These are phyloP conservation scores for Notholithocarpus densiflorus DNA, from an alignment of 306 rosid genomes.

Conservation along the genomic window DNA sequence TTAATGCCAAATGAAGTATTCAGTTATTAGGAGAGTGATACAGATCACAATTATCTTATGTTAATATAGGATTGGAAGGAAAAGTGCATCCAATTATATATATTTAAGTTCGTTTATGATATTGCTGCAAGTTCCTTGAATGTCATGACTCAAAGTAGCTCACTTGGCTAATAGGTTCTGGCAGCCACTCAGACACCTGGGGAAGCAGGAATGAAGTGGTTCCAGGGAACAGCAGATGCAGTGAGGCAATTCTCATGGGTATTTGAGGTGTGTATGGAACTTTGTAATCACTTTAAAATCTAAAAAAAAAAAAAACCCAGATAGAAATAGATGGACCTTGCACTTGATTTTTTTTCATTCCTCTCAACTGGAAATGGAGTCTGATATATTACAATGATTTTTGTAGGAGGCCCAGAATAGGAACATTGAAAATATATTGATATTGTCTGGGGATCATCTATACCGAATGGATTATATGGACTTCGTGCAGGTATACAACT, in stretches of 20 bases:
- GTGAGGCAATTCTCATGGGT: constrained; percentile 93
- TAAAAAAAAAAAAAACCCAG: not conserved
- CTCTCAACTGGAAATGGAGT: not conserved
- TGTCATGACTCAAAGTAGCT: constrained; percentile 13
- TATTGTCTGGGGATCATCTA: constrained; percentile 89
- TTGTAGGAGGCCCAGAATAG: constrained; percentile 81
- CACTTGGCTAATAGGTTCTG: constrained; percentile 54
- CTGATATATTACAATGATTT: constrained; percentile 5
- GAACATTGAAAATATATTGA: constrained; percentile 70
- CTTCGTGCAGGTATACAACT: constrained; percentile 67
- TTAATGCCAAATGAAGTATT: not conserved
- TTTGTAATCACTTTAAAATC: not conserved
- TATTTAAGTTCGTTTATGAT: not conserved
- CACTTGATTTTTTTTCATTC: not conserved
- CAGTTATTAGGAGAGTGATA: not conserved
- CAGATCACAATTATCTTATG: not conserved
- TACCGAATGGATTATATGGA: constrained; percentile 95
- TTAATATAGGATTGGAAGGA: not conserved
- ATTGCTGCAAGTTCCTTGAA: not conserved
- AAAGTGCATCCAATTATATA: not conserved
- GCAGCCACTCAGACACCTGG: constrained; percentile 97
- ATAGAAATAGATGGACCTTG: constrained; percentile 3
- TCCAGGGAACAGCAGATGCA: constrained; percentile 98
- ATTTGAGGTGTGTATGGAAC: constrained; percentile 45
- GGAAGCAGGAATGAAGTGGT: constrained; percentile 85